These are phyloP conservation scores for Pleurostoma richardsiae DNA, from an alignment of 2,329 filamentous ascomycete genomes.

Conservation along the genomic window DNA sequence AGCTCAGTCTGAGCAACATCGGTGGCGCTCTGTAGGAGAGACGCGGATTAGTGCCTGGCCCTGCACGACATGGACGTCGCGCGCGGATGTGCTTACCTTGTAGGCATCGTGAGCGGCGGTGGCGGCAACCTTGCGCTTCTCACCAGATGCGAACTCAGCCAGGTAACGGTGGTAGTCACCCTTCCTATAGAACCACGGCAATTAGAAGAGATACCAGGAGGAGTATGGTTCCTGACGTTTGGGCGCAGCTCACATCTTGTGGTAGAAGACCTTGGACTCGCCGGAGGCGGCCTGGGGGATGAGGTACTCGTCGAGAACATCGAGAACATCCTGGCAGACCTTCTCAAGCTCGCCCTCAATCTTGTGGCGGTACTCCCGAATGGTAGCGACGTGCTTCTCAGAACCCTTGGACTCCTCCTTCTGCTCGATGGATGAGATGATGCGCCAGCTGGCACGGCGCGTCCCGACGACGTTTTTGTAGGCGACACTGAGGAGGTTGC, in stretches of 20 bases:
- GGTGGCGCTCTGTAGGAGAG: constrained; percentile 50
- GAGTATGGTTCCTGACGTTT: background rate
- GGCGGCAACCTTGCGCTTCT: constrained; percentile 92
- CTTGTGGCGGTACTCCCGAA: constrained; percentile 98
- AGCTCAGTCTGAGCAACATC: constrained; percentile 87
- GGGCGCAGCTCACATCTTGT: constrained; percentile 75
- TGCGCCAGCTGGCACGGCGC: constrained; percentile 95
- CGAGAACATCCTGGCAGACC: constrained; percentile 96
- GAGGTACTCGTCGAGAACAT: constrained; percentile 88
- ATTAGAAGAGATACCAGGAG: constrained; percentile 1
- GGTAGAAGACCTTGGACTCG: constrained; percentile 99
- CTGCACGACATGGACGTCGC: background rate
- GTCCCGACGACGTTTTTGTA: constrained; percentile 99
- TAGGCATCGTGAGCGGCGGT: constrained; percentile 95
- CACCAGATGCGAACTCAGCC: constrained; percentile 90
- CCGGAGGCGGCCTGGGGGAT: constrained; percentile 91
- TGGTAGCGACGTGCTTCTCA: constrained; percentile 80
- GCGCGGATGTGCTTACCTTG: constrained; percentile 52
- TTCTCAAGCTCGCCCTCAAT: constrained; percentile 95
- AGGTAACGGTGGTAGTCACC: constrained; percentile 99
- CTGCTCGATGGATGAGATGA: constrained; percentile 97
- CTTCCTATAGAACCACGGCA: constrained; percentile 61
- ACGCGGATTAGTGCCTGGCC: background rate
- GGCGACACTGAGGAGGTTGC: constrained; percentile 94
- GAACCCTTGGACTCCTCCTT: constrained; percentile 99